These are phyloP conservation scores for Nymphaea colorata DNA, from an alignment of 164 flowering plant genomes.

Conservation along the genomic window DNA sequence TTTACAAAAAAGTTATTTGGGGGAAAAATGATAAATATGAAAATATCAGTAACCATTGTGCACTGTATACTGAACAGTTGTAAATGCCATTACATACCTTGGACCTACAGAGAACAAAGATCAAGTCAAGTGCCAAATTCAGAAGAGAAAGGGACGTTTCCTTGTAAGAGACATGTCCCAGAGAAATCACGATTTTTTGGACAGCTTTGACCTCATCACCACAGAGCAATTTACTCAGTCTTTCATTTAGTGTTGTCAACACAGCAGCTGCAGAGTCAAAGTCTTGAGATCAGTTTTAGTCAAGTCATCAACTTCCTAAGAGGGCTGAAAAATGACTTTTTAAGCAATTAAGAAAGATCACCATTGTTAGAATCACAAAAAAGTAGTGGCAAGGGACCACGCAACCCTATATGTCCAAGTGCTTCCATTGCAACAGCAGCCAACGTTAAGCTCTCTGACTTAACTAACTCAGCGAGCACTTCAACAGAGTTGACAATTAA, in stretches of 20 bases:
- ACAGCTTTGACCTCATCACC: constrained; percentile 76
- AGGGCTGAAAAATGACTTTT: not conserved
- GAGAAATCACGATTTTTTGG: constrained; percentile 62
- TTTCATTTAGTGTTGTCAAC: constrained; percentile 46
- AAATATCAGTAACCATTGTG: too few species aligned
- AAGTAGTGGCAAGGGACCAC: constrained; percentile 54
- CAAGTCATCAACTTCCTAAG: not conserved
- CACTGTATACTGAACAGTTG: too few species aligned
- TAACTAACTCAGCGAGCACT: constrained; percentile 52
- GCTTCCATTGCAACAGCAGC: constrained; percentile 88
- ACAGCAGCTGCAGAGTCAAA: constrained; percentile 45
- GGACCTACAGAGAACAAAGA: constrained; percentile 75
- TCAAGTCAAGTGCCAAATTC: constrained; percentile 57
- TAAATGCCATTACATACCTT: constrained; percentile 38
- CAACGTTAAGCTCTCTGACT: constrained; percentile 52
- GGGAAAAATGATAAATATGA: too few species aligned
- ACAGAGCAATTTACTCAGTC: constrained; percentile 55
- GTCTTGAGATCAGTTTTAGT: not conserved
- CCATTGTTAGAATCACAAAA: constrained; percentile 11
- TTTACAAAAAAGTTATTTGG: too few species aligned
- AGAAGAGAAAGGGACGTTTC: constrained; percentile 52
- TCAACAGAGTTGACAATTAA: constrained; percentile 37
- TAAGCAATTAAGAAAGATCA: not conserved
- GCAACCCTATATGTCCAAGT: constrained; percentile 84
- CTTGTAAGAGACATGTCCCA: constrained; percentile 76